These are phyloP conservation scores for Punica granatum DNA, from an alignment of 345 rosid species.

Conservation along the genomic window DNA sequence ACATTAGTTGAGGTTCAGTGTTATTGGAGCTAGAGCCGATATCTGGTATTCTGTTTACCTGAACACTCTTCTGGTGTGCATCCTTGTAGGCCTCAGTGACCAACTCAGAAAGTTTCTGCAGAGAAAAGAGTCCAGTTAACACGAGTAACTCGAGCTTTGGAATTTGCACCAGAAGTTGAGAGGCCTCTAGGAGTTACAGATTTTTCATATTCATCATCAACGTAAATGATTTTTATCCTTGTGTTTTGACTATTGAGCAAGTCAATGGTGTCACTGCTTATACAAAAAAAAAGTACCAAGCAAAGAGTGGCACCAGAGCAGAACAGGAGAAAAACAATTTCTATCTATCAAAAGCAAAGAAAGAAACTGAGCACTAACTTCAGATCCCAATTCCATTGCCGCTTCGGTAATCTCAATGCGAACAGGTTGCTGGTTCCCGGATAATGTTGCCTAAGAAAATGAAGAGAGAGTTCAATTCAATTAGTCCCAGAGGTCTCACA, in stretches of 20 bases:
- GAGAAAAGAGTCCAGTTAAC: neutral
- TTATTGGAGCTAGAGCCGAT: too few species aligned
- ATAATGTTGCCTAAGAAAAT: slow-evolving; percentile 54
- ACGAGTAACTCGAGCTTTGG: neutral
- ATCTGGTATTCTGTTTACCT: slow-evolving; percentile 43
- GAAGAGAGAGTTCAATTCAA: neutral
- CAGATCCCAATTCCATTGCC: slow-evolving; percentile 85
- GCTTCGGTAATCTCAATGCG: slow-evolving; percentile 95
- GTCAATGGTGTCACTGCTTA: neutral
- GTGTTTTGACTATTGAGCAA: neutral
- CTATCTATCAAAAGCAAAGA: neutral
- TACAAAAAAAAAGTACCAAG: neutral
- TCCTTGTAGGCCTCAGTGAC: slow-evolving; percentile 90
- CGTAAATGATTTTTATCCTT: neutral
- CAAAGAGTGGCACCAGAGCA: neutral
- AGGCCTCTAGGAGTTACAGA: neutral
- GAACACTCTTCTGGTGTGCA: slow-evolving; percentile 84
- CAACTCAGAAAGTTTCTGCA: slow-evolving; percentile 71
- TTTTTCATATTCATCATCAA: too few species aligned
- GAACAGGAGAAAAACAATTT: neutral
- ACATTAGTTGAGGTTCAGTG: too few species aligned
- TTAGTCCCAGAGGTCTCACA: neutral
- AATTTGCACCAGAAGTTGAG: neutral
- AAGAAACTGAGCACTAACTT: slow-evolving; percentile 37
- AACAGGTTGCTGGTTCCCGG: slow-evolving; percentile 87